Evolutionary conservation across 805 yeast genomes (phyloP).

Genomic region (Schizosaccharomyces pombe): DNA sequence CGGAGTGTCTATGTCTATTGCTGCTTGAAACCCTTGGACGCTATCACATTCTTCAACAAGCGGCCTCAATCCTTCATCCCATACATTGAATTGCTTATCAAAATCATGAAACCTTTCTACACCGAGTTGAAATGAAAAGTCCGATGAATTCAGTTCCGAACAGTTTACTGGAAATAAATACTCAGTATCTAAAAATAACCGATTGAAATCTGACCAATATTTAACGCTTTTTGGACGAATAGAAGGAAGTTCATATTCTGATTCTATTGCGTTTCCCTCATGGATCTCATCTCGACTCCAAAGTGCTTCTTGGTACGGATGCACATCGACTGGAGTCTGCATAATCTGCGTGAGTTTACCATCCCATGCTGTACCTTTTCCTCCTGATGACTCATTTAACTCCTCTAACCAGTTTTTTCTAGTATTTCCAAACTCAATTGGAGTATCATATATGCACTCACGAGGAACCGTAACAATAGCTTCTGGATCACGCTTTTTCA

Average conservation of each 20-base stretch:
- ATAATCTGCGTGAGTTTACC: constrained; percentile 5
- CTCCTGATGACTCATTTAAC: not conserved
- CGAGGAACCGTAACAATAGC: constrained; percentile 44
- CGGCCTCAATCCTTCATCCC: constrained; percentile 35
- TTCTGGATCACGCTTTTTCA: constrained; percentile 17
- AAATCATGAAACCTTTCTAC: constrained; percentile 20
- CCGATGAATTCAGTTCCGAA: constrained; percentile 22
- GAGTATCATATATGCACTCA: constrained; percentile 44
- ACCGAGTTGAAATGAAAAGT: constrained; percentile 15
- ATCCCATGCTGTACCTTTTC: not conserved
- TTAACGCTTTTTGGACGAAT: constrained; percentile 23
- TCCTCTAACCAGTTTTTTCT: constrained; percentile 5
- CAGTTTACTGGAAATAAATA: constrained; percentile 10
- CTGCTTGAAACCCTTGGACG: constrained; percentile 41
- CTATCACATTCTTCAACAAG: constrained; percentile 52
- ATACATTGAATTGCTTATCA: constrained; percentile 1
- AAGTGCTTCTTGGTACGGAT: not conserved
- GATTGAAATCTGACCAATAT: constrained; percentile 58
- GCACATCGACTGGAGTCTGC: not conserved
- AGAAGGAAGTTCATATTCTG: not conserved
- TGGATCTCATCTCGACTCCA: not conserved
- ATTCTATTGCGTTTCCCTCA: not conserved
- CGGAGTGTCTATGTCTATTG: constrained; percentile 45
- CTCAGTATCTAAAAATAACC: constrained; percentile 38
- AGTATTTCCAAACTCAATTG: constrained; percentile 49